A percentile compares a stretch with the other conserved stretches of the same genome.
These are phyloP conservation scores for Eragrostis tef DNA, from an alignment of 202 grass and related monocot species.

Conservation along the genomic window DNA sequence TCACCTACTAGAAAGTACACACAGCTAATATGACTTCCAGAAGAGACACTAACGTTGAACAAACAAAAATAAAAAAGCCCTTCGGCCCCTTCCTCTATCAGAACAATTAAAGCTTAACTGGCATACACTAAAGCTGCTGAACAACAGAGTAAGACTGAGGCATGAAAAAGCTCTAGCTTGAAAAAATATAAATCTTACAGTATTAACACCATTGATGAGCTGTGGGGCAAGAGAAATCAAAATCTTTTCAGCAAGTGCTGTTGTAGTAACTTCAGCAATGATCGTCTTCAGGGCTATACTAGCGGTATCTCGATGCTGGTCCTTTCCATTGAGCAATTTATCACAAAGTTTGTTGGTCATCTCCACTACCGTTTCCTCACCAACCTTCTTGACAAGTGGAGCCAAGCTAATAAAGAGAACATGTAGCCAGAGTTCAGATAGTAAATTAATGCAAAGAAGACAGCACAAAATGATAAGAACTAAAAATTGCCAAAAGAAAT, in stretches of 20 bases:
- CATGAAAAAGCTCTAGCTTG: not conserved
- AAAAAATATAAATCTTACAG: conserved; percentile 60
- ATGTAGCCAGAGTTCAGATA: conserved; percentile 31
- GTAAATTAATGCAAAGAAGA: not conserved
- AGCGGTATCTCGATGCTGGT: conserved; percentile 97
- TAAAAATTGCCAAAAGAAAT: not conserved
- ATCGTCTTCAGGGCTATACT: conserved; percentile 98
- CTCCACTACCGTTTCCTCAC: conserved; percentile 87
- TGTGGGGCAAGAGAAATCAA: conserved; percentile 77
- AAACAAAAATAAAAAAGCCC: not conserved
- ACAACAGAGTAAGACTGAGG: not conserved
- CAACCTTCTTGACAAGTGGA: conserved; percentile 93
- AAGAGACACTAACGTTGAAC: not conserved
- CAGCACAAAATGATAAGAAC: not conserved
- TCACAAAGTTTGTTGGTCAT: conserved; percentile 94
- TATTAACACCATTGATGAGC: conserved; percentile 79
- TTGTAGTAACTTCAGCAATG: conserved; percentile 75
- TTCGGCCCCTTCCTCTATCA: not conserved
- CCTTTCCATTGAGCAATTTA: conserved; percentile 93
- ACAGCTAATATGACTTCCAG: not conserved
- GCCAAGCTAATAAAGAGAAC: conserved; percentile 61
- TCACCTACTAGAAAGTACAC: not conserved
- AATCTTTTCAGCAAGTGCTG: conserved; percentile 89
- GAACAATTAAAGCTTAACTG: conserved; percentile 8
- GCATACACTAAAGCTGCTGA: not conserved